Evolutionary conservation across 2,329 filamentous ascomycete genomes (phyloP), one percentile per base, ranked within the genome.

Genomic region (Podosphaera aphanis): DNA sequence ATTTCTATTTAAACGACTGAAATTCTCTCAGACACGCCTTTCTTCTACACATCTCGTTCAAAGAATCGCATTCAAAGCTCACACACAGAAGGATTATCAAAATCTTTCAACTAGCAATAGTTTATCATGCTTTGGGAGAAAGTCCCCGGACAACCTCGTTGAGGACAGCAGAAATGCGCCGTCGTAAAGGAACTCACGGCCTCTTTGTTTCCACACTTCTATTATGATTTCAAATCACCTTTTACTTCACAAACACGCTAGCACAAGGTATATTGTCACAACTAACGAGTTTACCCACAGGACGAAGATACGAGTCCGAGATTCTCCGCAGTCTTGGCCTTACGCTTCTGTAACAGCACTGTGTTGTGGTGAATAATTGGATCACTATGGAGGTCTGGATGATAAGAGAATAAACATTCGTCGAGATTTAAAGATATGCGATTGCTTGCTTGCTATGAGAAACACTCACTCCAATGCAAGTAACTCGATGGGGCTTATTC

Each of bases 401-500:
- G 5, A 29, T 11, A 5, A 29, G 25, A 29, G 25, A 29, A 29
- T 11, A 29, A 68, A 62, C 65, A 73, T 80, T 94, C 80, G 88
- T 94, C 88, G 77, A 77, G 80, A 71, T 83, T 71, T 70, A 93
- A 76, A 94, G 88, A 80, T 77, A 95, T 94, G 88, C 86, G 88
- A 93, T 94, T 93, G 83, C 82, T 66, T 66, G 61, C 49, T 36
- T 38, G 21, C 48, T 51, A 55, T 59, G 56, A 52, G 49, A 51
- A 29, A 29, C 6, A n/a, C n/a, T 29, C 11, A 29, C 53, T 55
- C 56, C 57, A 49, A 53, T 53, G 59, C 62, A 65, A 71, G 83
- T 93, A 92, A 95, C 88, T 93, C 86, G 85, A 95, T 93, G 88
- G 88, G 88, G 88, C 88, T 94, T 85, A 95, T 93, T 94, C 84